Conservation (phyloP, 1,139 yeast species). For the Yamadazyma buinensis region DNA sequence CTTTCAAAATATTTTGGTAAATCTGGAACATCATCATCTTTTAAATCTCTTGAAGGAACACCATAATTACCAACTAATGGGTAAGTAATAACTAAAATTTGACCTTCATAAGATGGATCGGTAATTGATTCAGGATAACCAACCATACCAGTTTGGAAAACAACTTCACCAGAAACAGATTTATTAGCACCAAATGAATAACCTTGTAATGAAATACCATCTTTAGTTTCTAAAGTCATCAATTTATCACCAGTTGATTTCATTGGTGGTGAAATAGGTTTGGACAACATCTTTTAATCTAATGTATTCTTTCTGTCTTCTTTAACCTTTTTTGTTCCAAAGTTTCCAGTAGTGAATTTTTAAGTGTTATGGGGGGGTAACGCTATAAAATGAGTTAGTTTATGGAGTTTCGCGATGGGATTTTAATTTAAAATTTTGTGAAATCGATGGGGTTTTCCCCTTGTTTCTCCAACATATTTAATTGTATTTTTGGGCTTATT, state of each 20-base stretch:
- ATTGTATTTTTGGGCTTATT: too few species aligned
- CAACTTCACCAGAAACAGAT: constrained; percentile 94
- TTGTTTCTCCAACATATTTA: too few species aligned
- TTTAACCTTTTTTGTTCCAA: neutral
- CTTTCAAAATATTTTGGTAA: constrained; percentile 94
- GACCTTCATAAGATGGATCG: constrained; percentile 98
- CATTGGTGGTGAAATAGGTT: constrained; percentile 88
- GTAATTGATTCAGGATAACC: constrained; percentile 99
- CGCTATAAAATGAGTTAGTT: constrained; percentile 2
- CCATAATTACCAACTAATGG: constrained; percentile 99
- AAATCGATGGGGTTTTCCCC: too few species aligned
- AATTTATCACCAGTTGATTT: constrained; percentile 75
- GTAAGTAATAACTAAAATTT: constrained; percentile 92
- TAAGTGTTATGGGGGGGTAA: constrained; percentile 2
- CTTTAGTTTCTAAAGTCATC: constrained; percentile 88
- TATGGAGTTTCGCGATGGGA: constrained; percentile 3
- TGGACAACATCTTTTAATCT: constrained; percentile 26
- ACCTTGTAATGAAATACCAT: constrained; percentile 89
- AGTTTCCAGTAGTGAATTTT: neutral
- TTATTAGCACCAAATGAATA: constrained; percentile 95
- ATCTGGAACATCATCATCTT: constrained; percentile 69
- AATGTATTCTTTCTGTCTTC: too few species aligned
- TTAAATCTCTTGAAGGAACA: constrained; percentile 84
- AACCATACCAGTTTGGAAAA: constrained; percentile 99
- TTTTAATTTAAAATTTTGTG: too few species aligned